phyloP scores from a whole-genome alignment of 768 basidiomycete genomes.

The Clitopilus passeckerianus region DNA sequence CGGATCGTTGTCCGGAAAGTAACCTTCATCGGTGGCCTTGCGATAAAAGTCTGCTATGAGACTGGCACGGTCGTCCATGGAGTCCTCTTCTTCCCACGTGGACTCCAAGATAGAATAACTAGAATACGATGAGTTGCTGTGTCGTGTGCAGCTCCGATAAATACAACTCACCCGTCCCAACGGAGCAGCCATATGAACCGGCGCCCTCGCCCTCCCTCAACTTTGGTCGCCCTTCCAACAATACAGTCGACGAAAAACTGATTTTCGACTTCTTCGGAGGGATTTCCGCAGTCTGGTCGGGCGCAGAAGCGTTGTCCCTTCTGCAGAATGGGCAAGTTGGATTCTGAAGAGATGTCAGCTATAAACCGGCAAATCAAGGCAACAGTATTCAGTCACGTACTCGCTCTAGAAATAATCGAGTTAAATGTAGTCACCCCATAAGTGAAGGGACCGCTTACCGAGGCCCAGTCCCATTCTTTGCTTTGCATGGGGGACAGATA shows the following conservation, averaged over 20 bases:
- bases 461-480: neutral
- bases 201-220: slow-evolving; percentile 16
- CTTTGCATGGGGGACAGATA: slow-evolving; percentile 36
- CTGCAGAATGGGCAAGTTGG: neutral
- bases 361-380: too few species aligned
- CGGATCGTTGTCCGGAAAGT: slow-evolving; percentile 18
- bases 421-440: neutral
- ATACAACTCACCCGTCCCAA: slow-evolving; percentile 31
- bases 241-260: slow-evolving; percentile 27
- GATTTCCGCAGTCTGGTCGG: slow-evolving; percentile 21
- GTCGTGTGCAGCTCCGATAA: neutral
- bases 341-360: neutral
- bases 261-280: slow-evolving; percentile 9
- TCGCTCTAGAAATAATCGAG: too few species aligned
- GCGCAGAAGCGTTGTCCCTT: neutral
- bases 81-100: slow-evolving; percentile 29
- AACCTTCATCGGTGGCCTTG: slow-evolving; percentile 20
- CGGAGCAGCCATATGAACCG: slow-evolving; percentile 29
- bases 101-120: slow-evolving; percentile 28
- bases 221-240: slow-evolving; percentile 23
- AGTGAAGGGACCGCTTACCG: slow-evolving; percentile 18
- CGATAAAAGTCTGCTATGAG: slow-evolving; percentile 25
- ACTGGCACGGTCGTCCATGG: slow-evolving; percentile 20
- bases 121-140: neutral
- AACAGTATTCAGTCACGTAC: too few species aligned